Evolutionary conservation across 768 basidiomycete species (phyloP).

Genomic region (Panaeolus papilionaceus): DNA sequence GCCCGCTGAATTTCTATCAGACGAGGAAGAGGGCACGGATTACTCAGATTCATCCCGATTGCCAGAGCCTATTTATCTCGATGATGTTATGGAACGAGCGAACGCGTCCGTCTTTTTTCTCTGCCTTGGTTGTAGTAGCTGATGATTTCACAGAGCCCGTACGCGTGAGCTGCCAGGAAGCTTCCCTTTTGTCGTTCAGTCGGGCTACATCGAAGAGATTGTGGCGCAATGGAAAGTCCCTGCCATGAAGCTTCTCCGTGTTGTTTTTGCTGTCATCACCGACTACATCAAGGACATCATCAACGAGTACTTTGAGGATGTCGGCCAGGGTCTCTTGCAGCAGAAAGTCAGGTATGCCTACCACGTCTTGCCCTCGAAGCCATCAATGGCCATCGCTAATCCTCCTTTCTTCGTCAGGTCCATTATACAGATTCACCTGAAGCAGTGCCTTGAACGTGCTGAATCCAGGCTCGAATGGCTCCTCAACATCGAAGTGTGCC

Average conservation of each 20-base stretch:
- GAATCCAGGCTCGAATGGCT: slow-evolving; percentile 54
- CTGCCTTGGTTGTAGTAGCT: not conserved
- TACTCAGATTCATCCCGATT: not conserved
- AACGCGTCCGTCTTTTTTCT: slow-evolving; percentile 43
- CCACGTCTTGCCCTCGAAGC: slow-evolving; percentile 23
- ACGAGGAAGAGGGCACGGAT: slow-evolving; percentile 42
- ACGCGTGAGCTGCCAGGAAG: slow-evolving; percentile 74
- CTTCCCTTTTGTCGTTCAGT: slow-evolving; percentile 68
- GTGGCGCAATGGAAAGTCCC: slow-evolving; percentile 57
- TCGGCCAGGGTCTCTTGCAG: slow-evolving; percentile 59
- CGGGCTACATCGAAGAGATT: slow-evolving; percentile 51
- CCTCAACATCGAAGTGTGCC: slow-evolving; percentile 50
- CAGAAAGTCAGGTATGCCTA: slow-evolving; percentile 47
- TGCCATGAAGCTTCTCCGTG: slow-evolving; percentile 48
- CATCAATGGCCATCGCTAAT: slow-evolving; percentile 26
- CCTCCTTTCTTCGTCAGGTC: slow-evolving; percentile 38
- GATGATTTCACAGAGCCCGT: slow-evolving; percentile 59
- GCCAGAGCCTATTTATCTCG: slow-evolving; percentile 47
- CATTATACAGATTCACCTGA: slow-evolving; percentile 55
- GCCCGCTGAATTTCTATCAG: slow-evolving; percentile 39
- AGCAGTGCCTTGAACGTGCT: slow-evolving; percentile 43
- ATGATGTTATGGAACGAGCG: slow-evolving; percentile 57
- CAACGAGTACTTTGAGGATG: slow-evolving; percentile 52
- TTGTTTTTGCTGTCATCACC: slow-evolving; percentile 42
- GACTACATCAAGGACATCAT: slow-evolving; percentile 51